Percentiles rank a stretch among this genome's conserved stretches.
These are phyloP conservation scores for Syncephalastrum racemosum DNA, from an alignment of 371 early-diverging fungal species.

Conservation along the genomic window DNA sequence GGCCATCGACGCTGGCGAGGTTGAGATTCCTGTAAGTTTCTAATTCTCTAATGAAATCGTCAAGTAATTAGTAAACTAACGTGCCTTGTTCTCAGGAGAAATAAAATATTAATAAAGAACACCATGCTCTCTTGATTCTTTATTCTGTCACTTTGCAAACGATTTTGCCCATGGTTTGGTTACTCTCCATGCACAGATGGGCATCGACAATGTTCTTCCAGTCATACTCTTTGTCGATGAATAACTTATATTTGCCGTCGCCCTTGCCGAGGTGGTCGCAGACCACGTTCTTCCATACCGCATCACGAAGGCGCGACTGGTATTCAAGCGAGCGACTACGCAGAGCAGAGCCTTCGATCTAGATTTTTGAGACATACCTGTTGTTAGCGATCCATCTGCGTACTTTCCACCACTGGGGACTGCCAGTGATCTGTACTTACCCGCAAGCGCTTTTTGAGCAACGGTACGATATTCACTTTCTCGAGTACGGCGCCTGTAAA, in stretches of 20 bases:
- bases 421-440: constrained; percentile 26
- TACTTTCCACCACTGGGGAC: neutral
- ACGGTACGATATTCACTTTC: constrained; percentile 44
- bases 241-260: constrained; percentile 45
- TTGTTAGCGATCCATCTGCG: neutral
- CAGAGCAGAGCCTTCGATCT: constrained; percentile 72
- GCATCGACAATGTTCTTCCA: constrained; percentile 70
- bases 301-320: constrained; percentile 53
- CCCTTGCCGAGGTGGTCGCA: constrained; percentile 36
- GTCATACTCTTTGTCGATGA: constrained; percentile 60
- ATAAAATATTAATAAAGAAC: constrained; percentile 12
- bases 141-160: constrained; percentile 36
- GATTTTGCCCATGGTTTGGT: constrained; percentile 63
- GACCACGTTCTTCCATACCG: constrained; percentile 51
- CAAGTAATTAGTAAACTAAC: constrained; percentile 14
- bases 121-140: constrained; percentile 2
- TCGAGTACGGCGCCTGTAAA: constrained; percentile 41
- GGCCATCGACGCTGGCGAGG: constrained; percentile 70
- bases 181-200: constrained; percentile 66
- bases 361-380: constrained; percentile 5
- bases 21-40: constrained; percentile 67
- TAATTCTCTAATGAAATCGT: constrained; percentile 9
- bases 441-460: constrained; percentile 67
- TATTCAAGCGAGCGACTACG: constrained; percentile 66
- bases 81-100: constrained; percentile 17